Percentiles rank a stretch among this genome's conserved stretches.
phyloP scores from a whole-genome alignment of 208 protist species.

The Leishmania gerbilli region DNA sequence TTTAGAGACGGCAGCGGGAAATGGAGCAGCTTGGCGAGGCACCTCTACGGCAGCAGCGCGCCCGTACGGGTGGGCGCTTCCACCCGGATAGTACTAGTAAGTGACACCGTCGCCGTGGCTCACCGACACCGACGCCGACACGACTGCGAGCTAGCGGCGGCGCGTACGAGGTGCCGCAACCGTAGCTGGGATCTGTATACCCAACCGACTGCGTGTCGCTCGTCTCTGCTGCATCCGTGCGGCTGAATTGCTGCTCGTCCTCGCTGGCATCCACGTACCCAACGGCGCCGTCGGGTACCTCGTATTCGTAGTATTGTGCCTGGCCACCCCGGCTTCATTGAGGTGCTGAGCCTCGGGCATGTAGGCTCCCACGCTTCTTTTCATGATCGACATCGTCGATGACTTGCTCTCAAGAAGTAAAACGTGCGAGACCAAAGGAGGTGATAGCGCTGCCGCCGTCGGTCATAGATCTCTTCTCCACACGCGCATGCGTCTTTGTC shows the following conservation, averaged over 20 bases:
- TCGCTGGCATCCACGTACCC: conserved; percentile 21
- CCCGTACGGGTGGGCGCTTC: neutral
- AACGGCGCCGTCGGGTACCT: conserved; percentile 30
- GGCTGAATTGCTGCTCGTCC: conserved; percentile 25
- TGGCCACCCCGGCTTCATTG: neutral
- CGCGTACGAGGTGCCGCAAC: conserved; percentile 7
- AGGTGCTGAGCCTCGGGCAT: conserved; percentile 7
- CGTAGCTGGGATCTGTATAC: conserved; percentile 18
- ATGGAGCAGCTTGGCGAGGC: neutral
- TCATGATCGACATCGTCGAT: neutral
- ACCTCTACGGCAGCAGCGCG: neutral
- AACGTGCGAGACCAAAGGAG: neutral
- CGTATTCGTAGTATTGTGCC: conserved; percentile 32
- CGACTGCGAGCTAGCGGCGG: conserved; percentile 10
- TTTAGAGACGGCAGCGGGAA: neutral
- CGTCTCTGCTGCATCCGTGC: neutral
- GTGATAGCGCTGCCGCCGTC: neutral
- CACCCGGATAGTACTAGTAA: neutral
- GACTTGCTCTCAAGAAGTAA: neutral
- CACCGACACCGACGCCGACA: neutral
- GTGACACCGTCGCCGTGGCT: neutral
- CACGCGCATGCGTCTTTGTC: conserved; percentile 13
- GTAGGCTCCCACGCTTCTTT: conserved; percentile 22
- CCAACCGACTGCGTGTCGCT: neutral
- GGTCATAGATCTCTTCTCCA: neutral